Evolutionary conservation across 306 rosid species (phyloP), one percentile per base, ranked within the genome.

Genomic region (Quercus wislizeni): DNA sequence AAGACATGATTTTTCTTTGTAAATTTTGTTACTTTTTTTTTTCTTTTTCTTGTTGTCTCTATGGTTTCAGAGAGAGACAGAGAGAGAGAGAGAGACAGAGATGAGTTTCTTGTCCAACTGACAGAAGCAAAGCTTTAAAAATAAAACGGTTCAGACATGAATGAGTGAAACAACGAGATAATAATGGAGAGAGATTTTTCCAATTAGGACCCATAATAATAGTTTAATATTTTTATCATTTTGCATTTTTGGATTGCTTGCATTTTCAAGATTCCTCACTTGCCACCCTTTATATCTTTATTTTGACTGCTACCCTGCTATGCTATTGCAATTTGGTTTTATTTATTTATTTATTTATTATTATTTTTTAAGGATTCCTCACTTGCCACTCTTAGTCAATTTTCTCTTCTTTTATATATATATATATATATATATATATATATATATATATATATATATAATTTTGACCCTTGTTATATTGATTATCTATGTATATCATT

Each of bases 1-100:
- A 88, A 76, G 91, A 88, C 91, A 88, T 85, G 28, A 11, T 79
- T 65, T 6, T 13, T 49, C 52, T 30, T 30, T 38, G 76, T n/a
- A 74, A 68, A 3, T 49, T 51, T 55, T 18, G 58, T 41, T n/a
- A 18, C 2, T 59, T 20, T 20, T 23, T 6, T 6, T 6, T 28
- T 54, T 6, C 4, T 28, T 41, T 75, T 51, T 55, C 15, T 74
- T 19, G 52, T 23, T 18, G 58, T 51, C 19, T n/a, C 69, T 43
- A 72, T 68, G 21, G 51, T 18, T 68, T 28, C 58, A 19, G 35
- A 67, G 51, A 74, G 79, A 76, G 85, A 5, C 21, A 68, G 72
- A 69, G 81, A 63, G 51, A 33, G 55, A 49, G 74, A 27, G n/a
- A 64, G 81, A 73, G 41, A 38, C 2, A 31, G 78, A 54, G 73